Base-by-base conservation (phyloP, 73 alveolate genomes). In the Breviolum minutum region DNA sequence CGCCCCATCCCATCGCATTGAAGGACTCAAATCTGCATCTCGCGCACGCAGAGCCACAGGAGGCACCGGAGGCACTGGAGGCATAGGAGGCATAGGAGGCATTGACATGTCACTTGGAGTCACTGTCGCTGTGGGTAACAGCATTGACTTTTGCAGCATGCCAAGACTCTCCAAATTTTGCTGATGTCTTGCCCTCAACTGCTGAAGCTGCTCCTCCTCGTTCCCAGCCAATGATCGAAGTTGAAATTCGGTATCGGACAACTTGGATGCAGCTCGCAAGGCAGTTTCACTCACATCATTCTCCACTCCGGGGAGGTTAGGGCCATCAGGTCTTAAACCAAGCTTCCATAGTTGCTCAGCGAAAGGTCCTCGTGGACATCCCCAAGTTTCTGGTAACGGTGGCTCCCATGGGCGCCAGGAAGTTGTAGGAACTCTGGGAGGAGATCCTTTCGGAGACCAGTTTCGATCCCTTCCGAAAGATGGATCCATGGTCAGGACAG, bases 111-210 rank as follows among this genome's bases (percentile, higher is more conserved):
- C n/a, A 68, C 24, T 22, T 68, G 77, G 77, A 22, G 77, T 22
- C 24, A 40, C 54, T 40, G 54, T 40, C 0, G 54, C 54, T 40
- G 54, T 20, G 14, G 95, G 95, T n/a, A 87, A 17, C 95, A 89
- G 76, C 96, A 89, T 89, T 70, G 96, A 89, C 48, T 71, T 90
- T 62, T 90, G 97, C 63, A 90, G 87, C 79, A 90, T 20, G 48
- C 97, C 97, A 20, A 90, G 76, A 30, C 97, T 90, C 74, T 90
- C 97, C 97, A 90, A 19, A 63, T 90, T 90, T 60, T 71, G 88
- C 63, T 90, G 97, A 81, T 90, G 97, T 71, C 97, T 90, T 4
- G 97, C 97, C 48, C 97, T 73, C 97, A 90, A 26, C 22, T 90
- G 97, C 63, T 30, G 87, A 16, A 90, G 97, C 63, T 90, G 97